Evolutionary conservation across 345 rosid species (phyloP), one percentile per base, ranked within the genome.

Genomic region (Eucalyptus leucophloia): DNA sequence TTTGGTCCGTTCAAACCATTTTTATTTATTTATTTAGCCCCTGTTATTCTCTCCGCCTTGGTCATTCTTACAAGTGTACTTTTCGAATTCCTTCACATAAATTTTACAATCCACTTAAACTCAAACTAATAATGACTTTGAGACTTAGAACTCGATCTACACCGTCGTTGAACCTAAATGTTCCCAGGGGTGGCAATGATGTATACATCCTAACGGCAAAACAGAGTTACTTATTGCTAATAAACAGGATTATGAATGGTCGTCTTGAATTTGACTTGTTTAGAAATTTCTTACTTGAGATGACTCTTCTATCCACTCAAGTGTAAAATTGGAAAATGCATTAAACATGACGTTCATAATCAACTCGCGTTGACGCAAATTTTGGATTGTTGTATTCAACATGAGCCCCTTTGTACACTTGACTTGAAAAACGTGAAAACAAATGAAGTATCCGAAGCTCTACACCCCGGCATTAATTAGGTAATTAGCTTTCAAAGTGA

Each of bases 201-300:
- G 10, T 7, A 7, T 32, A 30, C 8, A 65, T 65, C 37, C 67
- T 12, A 28, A 3, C 2, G 16, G 30, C n/a, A 58, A 58, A 58
- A 58, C 7, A 58, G 65, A 60, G 32, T 28, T 26, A 60, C 16
- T 3, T 28, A 60, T 3, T 60, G 67, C 32, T 60, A 60, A 28
- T 60, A 60, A 2, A 26, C 10, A 60, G 7, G 67, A 60, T 60
- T 11, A 28, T 60, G 67, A 60, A 60, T 28, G n/a, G n/a, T 0
- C 2, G 0, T 60, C 32, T 60, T 0, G 0, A 60, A 1, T 60
- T 60, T 14, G 5, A 65, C 72, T 65, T 65, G 37, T 7, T 30
- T 65, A 65, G 37, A 65, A 15, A 65, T 30, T 30, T n/a, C 8
- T 15, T 65, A 14, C 19, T 65, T n/a, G 19, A 30, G 18, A n/a